A percentile compares a stretch with the other conserved stretches of the same genome.
Evolutionary conservation across 179 eudicot species (phyloP).

Genomic region (Heliamphora pulchella): DNA sequence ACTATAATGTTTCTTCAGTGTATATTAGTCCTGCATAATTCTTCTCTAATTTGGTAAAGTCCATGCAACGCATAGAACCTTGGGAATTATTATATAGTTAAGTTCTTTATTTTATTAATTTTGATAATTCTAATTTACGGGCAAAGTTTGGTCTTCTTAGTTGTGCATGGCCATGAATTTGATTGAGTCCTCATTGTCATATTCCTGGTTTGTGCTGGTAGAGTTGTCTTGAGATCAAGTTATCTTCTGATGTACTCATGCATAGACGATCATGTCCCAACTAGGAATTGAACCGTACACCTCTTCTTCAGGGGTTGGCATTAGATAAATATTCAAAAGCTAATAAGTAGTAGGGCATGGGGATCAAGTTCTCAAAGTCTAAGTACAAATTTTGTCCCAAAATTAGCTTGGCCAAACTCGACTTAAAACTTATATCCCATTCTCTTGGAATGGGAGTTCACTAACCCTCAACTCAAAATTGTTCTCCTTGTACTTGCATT

Average conservation of each 20-base stretch:
- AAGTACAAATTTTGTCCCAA: neutral
- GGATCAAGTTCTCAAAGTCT: neutral
- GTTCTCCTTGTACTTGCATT: neutral
- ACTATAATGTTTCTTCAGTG: no score
- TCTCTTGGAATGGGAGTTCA: neutral
- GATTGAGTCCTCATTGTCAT: neutral
- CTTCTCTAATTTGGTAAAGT: neutral
- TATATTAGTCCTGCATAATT: neutral
- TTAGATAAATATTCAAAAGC: neutral
- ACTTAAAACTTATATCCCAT: neutral
- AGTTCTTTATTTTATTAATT: no score
- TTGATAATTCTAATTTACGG: neutral
- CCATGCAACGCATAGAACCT: neutral
- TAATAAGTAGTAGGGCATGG: neutral
- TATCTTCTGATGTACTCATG: neutral
- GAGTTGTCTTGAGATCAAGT: neutral
- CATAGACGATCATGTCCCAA: neutral
- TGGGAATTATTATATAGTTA: neutral
- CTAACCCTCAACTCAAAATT: neutral
- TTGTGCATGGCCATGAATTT: neutral
- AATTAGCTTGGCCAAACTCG: neutral
- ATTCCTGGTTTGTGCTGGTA: neutral
- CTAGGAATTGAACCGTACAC: neutral
- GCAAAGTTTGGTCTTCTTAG: neutral
- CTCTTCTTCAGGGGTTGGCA: constrained; percentile 3